Conservation (phyloP, 805 yeast species). For the Kodamaea lidongshanica region DNA sequence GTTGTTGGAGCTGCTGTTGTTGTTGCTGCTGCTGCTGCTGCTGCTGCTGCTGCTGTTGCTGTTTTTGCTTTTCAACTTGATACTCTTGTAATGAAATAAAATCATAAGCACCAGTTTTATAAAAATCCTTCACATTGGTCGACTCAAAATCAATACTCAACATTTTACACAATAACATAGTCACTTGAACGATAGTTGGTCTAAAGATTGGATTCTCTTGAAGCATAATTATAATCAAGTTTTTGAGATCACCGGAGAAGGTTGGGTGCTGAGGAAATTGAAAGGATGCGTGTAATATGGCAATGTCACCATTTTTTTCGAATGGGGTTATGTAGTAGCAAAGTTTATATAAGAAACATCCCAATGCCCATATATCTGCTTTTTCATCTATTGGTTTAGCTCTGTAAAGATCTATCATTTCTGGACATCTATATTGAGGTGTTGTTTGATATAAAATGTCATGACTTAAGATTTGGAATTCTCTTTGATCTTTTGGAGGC, state of each 20-base stretch:
- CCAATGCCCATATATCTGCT: conserved; percentile 95
- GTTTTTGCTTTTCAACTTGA: conserved; percentile 37
- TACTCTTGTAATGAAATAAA: conserved; percentile 50
- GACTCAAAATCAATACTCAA: conserved; percentile 29
- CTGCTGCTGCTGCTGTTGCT: conserved; percentile 23
- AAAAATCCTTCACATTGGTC: conserved; percentile 37
- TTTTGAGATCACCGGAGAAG: conserved; percentile 66
- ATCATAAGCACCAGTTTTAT: conserved; percentile 48
- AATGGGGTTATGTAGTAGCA: conserved; percentile 94
- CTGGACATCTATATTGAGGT: conserved; percentile 93
- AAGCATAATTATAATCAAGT: conserved; percentile 69
- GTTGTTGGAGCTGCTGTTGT: conserved; percentile 6
- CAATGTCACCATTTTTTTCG: conserved; percentile 81
- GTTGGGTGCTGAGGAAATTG: conserved; percentile 66
- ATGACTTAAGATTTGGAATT: conserved; percentile 69
- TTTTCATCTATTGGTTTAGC: conserved; percentile 85
- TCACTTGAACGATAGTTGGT: conserved; percentile 82
- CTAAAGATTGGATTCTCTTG: conserved; percentile 77
- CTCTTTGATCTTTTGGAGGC: conserved; percentile 71
- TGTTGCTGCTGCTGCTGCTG: conserved; percentile 4
- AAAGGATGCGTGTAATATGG: conserved; percentile 78
- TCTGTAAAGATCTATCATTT: conserved; percentile 84
- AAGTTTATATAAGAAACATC: conserved; percentile 82
- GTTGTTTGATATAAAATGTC: conserved; percentile 89
- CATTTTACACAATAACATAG: conserved; percentile 55